These are phyloP conservation scores for Stentor roeselii DNA, from an alignment of 73 alveolate genomes.

Conservation along the genomic window DNA sequence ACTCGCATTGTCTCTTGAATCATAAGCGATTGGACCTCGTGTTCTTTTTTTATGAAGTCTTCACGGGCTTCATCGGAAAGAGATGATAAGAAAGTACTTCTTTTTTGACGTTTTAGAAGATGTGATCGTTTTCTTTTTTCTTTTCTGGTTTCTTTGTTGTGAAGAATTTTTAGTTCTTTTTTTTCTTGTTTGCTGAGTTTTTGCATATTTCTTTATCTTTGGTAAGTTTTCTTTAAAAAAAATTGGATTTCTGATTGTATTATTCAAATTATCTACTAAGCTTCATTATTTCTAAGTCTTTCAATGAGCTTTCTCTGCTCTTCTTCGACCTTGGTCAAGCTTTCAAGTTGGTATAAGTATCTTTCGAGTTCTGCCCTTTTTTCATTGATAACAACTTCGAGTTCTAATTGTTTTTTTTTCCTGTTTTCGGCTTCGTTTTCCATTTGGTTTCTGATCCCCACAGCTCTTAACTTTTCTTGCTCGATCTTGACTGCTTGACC, in stretches of 20 bases:
- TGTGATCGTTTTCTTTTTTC: not conserved
- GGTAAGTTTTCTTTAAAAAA: too few species aligned
- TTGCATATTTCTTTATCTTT: not conserved
- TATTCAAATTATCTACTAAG: slow-evolving; percentile 42
- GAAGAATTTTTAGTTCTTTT: not conserved
- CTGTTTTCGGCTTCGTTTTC: slow-evolving; percentile 86
- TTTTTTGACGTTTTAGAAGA: not conserved
- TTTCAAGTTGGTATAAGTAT: slow-evolving; percentile 65
- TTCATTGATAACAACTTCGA: slow-evolving; percentile 75
- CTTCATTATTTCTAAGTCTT: slow-evolving; percentile 80
- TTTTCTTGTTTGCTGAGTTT: slow-evolving; percentile 12
- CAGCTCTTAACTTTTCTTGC: slow-evolving; percentile 80
- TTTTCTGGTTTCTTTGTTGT: not conserved
- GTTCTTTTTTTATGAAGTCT: slow-evolving; percentile 15
- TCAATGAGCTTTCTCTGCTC: slow-evolving; percentile 79
- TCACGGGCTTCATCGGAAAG: not conserved
- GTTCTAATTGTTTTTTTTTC: slow-evolving; percentile 79
- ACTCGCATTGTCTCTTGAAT: not conserved
- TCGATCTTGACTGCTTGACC: slow-evolving; percentile 82
- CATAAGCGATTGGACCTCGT: not conserved
- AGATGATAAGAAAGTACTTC: not conserved
- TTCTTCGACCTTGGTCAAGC: slow-evolving; percentile 71
- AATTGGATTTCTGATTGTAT: not conserved
- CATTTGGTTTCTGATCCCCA: slow-evolving; percentile 85
- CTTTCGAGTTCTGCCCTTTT: slow-evolving; percentile 83